Evolutionary conservation across 768 basidiomycete species (phyloP), one percentile per base, ranked within the genome.

Genomic region (Mycena vitilis): DNA sequence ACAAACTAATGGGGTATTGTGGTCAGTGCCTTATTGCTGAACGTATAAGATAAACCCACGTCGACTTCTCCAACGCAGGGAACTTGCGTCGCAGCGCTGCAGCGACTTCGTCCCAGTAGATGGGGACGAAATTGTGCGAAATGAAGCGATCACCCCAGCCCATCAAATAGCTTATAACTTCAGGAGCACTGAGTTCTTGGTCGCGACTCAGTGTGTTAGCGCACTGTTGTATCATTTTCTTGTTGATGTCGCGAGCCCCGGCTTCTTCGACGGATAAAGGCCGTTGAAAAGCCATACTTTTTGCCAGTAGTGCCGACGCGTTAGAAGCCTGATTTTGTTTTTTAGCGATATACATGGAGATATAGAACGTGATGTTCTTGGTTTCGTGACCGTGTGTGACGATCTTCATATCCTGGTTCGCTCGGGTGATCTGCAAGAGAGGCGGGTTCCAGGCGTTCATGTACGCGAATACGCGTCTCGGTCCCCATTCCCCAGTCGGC

Each of bases 401-500:
- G 0, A 85, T 54, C 60, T 86, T 85, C 6, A 72, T 53, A 65
- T 86, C 80, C 42, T 83, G 75, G 66, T 86, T 87, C 59, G 73
- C 74, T 0, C 75, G 60, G 0, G 75, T 13, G 8, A 65, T 65
- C 0, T 71, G 36, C 9, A 79, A 13, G 0, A 84, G 11, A 0
- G 63, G 30, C 0, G 80, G 78, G 37, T 74, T 75, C 74, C 73
- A 81, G 11, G 59, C 69, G 60, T 81, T 82, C 16, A 81, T 11
- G 40, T 57, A 76, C 0, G 52, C 65, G 42, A 63, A 75, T 0
- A 64, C 12, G 0, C 77, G 34, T 44, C 75, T 69, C 0, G 75
- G 73, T 0, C 76, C 74, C 79, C 80, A 82, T 6, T 75, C 51
- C 0, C 82, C 81, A 3, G 30, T 56, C 5, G 72, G 65, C 0